Conservation (phyloP, 2,329 filamentous ascomycete species). For the Ophiostoma piceae region DNA sequence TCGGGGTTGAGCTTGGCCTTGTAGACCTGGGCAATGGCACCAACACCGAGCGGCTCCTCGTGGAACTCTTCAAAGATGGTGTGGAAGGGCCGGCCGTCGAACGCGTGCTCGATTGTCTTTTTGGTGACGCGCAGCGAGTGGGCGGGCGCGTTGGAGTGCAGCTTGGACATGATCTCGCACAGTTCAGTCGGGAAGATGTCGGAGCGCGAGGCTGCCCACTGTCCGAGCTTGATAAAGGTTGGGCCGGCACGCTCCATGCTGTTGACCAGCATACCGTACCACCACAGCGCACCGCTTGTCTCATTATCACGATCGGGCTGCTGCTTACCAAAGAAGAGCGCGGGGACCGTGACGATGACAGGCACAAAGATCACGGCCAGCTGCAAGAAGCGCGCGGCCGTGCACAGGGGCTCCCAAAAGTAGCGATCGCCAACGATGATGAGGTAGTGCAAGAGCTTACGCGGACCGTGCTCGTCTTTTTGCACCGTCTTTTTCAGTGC, state of each 20-base stretch:
- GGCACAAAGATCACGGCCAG: constrained; percentile 85
- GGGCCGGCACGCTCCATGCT: constrained; percentile 91
- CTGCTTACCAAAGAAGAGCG: constrained; percentile 70
- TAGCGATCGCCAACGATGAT: constrained; percentile 65
- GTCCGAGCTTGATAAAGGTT: constrained; percentile 96
- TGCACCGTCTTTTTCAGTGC: constrained; percentile 43
- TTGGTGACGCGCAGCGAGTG: constrained; percentile 80
- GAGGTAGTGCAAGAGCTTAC: constrained; percentile 52
- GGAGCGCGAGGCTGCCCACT: constrained; percentile 95
- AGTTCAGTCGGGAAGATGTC: constrained; percentile 94
- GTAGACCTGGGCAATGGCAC: constrained; percentile 96
- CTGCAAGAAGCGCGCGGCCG: constrained; percentile 80
- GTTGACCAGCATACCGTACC: constrained; percentile 82
- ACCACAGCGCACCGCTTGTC: constrained; percentile 79
- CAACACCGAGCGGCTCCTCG: constrained; percentile 81
- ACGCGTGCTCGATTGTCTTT: constrained; percentile 72
- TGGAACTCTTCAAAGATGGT: constrained; percentile 97
- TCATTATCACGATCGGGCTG: constrained; percentile 64
- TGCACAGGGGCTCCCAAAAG: constrained; percentile 81
- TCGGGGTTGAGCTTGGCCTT: constrained; percentile 84
- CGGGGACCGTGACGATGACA: constrained; percentile 73
- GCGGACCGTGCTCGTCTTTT: constrained; percentile 55
- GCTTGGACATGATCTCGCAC: constrained; percentile 86
- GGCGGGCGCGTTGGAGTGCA: constrained; percentile 91
- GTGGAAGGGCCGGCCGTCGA: constrained; percentile 71